Evolutionary conservation across 495 filamentous ascomycete species (phyloP).

Genomic region (Parathielavia hyrcaniae): DNA sequence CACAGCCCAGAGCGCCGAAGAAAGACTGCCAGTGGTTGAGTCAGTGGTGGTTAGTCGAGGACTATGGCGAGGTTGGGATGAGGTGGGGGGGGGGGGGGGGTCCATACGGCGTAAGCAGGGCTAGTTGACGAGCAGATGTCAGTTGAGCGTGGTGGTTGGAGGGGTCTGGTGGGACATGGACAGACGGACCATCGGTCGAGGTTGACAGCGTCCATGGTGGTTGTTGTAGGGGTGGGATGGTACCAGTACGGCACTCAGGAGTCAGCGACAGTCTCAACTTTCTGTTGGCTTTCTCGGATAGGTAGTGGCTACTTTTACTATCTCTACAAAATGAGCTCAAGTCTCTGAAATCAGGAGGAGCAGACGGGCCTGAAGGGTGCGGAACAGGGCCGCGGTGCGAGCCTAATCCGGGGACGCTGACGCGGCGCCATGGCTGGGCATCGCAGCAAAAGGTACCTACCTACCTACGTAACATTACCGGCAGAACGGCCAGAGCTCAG

Average conservation of each 20-base stretch:
- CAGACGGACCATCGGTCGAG: slow-evolving; percentile 26
- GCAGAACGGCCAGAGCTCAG: too few species aligned
- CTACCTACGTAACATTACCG: too few species aligned
- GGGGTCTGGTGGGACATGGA: neutral
- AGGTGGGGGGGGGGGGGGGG: too few species aligned
- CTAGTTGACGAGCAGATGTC: slow-evolving; percentile 17
- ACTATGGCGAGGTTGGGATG: neutral
- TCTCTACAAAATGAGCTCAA: neutral
- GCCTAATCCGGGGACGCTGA: neutral
- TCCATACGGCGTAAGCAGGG: slow-evolving; percentile 42
- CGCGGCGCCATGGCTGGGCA: neutral
- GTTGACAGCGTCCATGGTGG: slow-evolving; percentile 20
- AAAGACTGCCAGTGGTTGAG: slow-evolving; percentile 35
- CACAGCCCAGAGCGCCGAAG: slow-evolving; percentile 47
- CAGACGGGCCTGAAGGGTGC: too few species aligned
- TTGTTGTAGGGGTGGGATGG: neutral
- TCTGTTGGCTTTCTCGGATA: neutral
- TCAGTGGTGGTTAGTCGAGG: neutral
- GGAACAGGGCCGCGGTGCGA: too few species aligned
- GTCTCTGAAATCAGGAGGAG: neutral
- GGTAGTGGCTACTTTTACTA: neutral
- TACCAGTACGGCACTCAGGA: too few species aligned
- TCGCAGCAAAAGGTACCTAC: too few species aligned
- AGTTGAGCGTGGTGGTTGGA: neutral
- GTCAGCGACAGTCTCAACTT: too few species aligned